Conservation (phyloP, 2,329 filamentous ascomycete species). For the Phialemonium atrogriseum region DNA sequence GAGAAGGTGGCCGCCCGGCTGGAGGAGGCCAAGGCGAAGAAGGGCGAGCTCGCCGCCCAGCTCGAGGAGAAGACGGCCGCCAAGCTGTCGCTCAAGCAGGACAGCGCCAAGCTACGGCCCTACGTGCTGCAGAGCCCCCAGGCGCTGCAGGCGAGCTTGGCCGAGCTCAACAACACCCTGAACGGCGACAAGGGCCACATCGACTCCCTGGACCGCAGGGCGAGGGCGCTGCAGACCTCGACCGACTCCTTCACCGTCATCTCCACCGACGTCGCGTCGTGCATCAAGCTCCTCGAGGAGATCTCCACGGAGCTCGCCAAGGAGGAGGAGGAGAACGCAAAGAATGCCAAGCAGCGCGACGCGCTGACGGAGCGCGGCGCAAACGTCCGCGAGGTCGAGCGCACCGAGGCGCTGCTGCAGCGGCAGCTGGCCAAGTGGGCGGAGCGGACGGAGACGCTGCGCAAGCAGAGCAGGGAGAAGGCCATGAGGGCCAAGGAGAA, state of each 20-base stretch:
- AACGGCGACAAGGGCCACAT: slow-evolving; percentile 75
- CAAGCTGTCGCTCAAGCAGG: slow-evolving; percentile 66
- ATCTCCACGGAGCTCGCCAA: slow-evolving; percentile 76
- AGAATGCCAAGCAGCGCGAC: slow-evolving; percentile 75
- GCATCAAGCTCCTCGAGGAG: slow-evolving; percentile 84
- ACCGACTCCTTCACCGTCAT: slow-evolving; percentile 84
- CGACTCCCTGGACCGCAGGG: slow-evolving; percentile 76
- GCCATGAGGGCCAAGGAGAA: slow-evolving; percentile 72
- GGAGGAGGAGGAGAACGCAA: slow-evolving; percentile 82
- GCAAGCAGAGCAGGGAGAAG: slow-evolving; percentile 73
- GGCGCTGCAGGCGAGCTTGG: slow-evolving; percentile 70
- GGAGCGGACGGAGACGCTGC: slow-evolving; percentile 76
- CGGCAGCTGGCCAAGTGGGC: slow-evolving; percentile 80
- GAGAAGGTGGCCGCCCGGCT: slow-evolving; percentile 75
- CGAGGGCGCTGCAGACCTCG: slow-evolving; percentile 86
- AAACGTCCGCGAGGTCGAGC: slow-evolving; percentile 84
- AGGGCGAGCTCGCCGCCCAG: slow-evolving; percentile 62
- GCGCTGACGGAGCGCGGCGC: slow-evolving; percentile 81
- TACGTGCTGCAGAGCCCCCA: slow-evolving; percentile 87
- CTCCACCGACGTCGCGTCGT: slow-evolving; percentile 74
- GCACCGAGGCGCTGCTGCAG: slow-evolving; percentile 74
- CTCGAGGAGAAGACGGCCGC: slow-evolving; percentile 65
- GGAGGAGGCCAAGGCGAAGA: slow-evolving; percentile 75
- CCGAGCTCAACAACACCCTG: slow-evolving; percentile 73
- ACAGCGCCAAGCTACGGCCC: slow-evolving; percentile 80